Percentiles rank a stretch among this genome's conserved stretches.
These are phyloP conservation scores for Lentinula detonsa DNA, from an alignment of 768 basidiomycete species.

Conservation along the genomic window DNA sequence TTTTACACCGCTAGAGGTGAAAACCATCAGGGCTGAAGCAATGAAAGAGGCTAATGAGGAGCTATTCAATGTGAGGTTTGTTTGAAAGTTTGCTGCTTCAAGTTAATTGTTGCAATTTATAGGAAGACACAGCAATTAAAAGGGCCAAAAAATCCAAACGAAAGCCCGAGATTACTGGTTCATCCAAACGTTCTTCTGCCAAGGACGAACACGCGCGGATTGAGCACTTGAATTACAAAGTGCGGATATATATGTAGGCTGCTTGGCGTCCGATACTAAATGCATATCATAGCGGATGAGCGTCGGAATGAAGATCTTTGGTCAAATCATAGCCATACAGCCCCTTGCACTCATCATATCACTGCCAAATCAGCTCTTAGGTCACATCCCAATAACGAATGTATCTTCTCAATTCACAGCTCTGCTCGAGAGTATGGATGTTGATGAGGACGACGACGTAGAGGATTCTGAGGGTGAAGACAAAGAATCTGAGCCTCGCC, in stretches of 20 bases:
- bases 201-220: conserved; percentile 64
- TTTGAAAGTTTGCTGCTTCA: neutral
- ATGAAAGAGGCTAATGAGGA: conserved; percentile 79
- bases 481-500: conserved; percentile 32
- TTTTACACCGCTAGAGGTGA: conserved; percentile 86
- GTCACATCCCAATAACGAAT: conserved; percentile 91
- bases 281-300: conserved; percentile 55
- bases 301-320: conserved; percentile 82
- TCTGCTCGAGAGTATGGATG: conserved; percentile 58
- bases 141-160: conserved; percentile 39
- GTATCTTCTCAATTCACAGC: conserved; percentile 75
- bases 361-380: conserved; percentile 92
- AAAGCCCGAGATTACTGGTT: conserved; percentile 36
- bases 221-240: conserved; percentile 94
- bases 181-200: conserved; percentile 23
- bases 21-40: conserved; percentile 79
- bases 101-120: conserved; percentile 11
- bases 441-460: conserved; percentile 42
- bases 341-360: conserved; percentile 89
- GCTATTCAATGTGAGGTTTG: conserved; percentile 54
- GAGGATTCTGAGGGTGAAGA: conserved; percentile 41
- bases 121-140: conserved; percentile 37
- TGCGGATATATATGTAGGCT: conserved; percentile 19
- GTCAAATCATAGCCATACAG: conserved; percentile 81
- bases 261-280: neutral